Base-by-base conservation (phyloP, 257 asterid species). In the Solanum arcanum region DNA sequence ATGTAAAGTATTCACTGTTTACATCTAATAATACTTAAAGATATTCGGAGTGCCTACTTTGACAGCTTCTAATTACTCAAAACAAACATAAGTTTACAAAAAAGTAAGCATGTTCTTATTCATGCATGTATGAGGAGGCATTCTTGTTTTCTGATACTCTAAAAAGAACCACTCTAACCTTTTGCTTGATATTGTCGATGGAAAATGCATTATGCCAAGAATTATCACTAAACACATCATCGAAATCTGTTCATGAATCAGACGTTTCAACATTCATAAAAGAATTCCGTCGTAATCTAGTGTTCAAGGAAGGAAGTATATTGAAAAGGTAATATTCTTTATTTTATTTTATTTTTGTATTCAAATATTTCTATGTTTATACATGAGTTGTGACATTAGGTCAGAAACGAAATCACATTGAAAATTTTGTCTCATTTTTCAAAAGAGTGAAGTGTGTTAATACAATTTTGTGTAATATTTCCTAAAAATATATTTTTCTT, bases 111-210 rank as follows among this genome's bases (percentile, higher is more conserved):
- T 52, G 62, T 52, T 52, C n/a, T 4, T 10, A 18, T 52, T 52
- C 62, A 52, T 52, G 62, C 62, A 52, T 18, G n/a, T 52, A 52
- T 16, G 9, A 0, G 18, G 4, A 52, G 62, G n/a, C 1, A 18
- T 59, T 59, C 12, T 0, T 18, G 2, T 20, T 18, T 59, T 20
- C n/a, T 18, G 20, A 23, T 59, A 10, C 29, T 18, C 16, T 27
- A 42, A 25, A 16, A 12, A 59, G 4, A 56, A 59, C 3, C 20
- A 37, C 70, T 27, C 7, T 12, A 27, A 18, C 37, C 62, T 35
- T 23, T 52, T 86, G 49, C 46, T 82, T 90, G 91, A 89, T 73
- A 21, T 89, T 25, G 83, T 11, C 41, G 3, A 27, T 89, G 77
- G 91, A 89, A 60, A 70, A 89, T 18, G 87, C 74, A 27, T 59